Conservation (phyloP, 768 basidiomycete genomes). For the Lactifluus pinguis region DNA sequence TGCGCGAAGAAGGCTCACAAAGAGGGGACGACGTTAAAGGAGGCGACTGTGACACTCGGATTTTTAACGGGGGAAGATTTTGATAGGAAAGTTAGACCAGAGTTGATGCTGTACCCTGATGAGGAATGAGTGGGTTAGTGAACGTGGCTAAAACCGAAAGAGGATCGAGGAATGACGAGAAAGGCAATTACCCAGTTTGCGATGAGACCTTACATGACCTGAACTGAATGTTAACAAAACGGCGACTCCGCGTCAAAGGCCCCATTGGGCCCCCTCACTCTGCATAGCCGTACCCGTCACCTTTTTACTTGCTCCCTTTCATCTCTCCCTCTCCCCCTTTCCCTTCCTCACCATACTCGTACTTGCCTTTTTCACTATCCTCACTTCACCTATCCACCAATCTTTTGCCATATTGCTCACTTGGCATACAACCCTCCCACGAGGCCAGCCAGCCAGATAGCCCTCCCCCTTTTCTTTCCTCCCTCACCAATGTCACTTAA, state of each 20-base stretch:
- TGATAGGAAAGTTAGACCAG: constrained; percentile 86
- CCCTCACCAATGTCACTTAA: constrained; percentile 20
- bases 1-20: constrained; percentile 99
- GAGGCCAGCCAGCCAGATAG: not conserved
- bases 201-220: constrained; percentile 11
- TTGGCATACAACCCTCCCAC: constrained; percentile 13
- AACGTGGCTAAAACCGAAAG: not conserved
- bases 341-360: not conserved
- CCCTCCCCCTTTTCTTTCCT: not conserved
- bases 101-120: constrained; percentile 78
- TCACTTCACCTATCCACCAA: not conserved
- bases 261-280: constrained; percentile 8
- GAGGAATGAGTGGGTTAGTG: constrained; percentile 4
- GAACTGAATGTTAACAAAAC: constrained; percentile 11
- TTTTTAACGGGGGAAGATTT: constrained; percentile 87
- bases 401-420: not conserved
- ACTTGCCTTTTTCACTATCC: not conserved
- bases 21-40: constrained; percentile 93
- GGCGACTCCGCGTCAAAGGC: constrained; percentile 18
- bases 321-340: not conserved
- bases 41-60: constrained; percentile 83
- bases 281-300: not conserved
- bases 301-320: not conserved
- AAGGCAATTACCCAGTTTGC: constrained; percentile 17
- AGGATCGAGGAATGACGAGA: constrained; percentile 2